Base-by-base conservation (phyloP, 1,139 yeast species). In the Meyerozyma guilliermondii region DNA sequence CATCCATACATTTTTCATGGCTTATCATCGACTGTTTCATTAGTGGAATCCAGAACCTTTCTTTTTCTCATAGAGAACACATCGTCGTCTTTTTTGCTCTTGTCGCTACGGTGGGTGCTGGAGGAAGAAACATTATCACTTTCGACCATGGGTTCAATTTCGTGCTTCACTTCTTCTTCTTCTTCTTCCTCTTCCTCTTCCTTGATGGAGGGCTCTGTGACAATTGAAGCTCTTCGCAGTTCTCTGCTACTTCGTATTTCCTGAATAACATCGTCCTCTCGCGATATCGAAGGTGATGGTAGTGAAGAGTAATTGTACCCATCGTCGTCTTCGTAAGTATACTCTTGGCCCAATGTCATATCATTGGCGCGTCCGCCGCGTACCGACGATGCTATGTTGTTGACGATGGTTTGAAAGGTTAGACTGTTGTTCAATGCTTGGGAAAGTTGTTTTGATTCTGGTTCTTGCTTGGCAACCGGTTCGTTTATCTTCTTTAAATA, bases 261-360 rank as follows among this genome's bases (percentile, higher is more conserved):
- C 20, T 13, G 20, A 5, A n/a, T 31, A 6, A 5, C 16, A n/a
- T 17, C 20, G 4, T n/a, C 24, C 11, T 11, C 36, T 8, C 16
- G 8, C 11, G 23, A 9, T 17, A 11, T 4, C 2, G 36, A 14
- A 2, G 36, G 24, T 14, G 36, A 17, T 3, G 24, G 36, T 3
- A 17, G 13, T 5, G 24, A 11, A 20, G 46, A 29, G 36, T 38
- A 40, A 26, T 29, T 36, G 43, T 46, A 46, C 22, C 47, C 49
- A 31, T 46, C 49, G 38, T 46, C 47, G 28, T 44, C 47, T 35
- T 45, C 48, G 31, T 39, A 45, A 11, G 27, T 41, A 11, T 43
- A 34, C 35, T 42, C 45, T 18, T 41, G 36, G 18, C 40, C 30
- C 26, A 20, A 22, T 11, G 17, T 31, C 35, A 40, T 36, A 11